Evolutionary conservation across 306 rosid species (phyloP), one percentile per base, ranked within the genome.

Genomic region (Crataegus laevigata): DNA sequence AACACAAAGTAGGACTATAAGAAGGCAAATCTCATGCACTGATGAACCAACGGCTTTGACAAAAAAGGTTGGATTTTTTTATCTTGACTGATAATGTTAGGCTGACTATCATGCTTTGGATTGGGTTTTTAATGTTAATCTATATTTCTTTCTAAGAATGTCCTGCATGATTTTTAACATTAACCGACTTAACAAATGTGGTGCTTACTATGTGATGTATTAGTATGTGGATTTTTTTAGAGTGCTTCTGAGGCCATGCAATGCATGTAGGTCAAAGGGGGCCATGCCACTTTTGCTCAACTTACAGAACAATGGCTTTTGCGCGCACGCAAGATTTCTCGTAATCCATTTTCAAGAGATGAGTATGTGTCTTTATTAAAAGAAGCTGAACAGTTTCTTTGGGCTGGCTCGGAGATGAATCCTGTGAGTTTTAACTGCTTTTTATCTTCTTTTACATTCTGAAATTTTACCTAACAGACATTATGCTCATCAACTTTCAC

Each of bases 371-470:
- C 85, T 66, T 82, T 82, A 43, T 74, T 91, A 78, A 90, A 81
- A 85, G 87, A 89, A 80, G 93, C 98, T 80, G 96, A 94, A 76
- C 98, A 94, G 80, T 92, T 91, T 84, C 87, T 94, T 68, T 94
- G 98, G 98, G 98, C 96, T 82, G 97, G 98, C 80, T 84, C 91
- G 21, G 98, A 94, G 87, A 90, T 91, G 96, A 91, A 94, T 87
- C 81, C 86, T 73, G 98, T 94, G 79, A 87, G 97, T 88, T 75
- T 79, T 66, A 36, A 60, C 40, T 59, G 24, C 34, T 71, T 24
- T 70, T 50, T 74, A 32, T 36, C 58, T 22, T 69, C 11, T 77
- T 67, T 77, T 79, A 47, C 78, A 21, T 77, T 62, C 61, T 54
- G 29, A 57, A 73, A 45, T 55, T 73, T 65, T 59, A 70, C 69